These are phyloP conservation scores for Elasticomyces elasticus DNA, from an alignment of 495 filamentous ascomycete genomes.

Conservation along the genomic window DNA sequence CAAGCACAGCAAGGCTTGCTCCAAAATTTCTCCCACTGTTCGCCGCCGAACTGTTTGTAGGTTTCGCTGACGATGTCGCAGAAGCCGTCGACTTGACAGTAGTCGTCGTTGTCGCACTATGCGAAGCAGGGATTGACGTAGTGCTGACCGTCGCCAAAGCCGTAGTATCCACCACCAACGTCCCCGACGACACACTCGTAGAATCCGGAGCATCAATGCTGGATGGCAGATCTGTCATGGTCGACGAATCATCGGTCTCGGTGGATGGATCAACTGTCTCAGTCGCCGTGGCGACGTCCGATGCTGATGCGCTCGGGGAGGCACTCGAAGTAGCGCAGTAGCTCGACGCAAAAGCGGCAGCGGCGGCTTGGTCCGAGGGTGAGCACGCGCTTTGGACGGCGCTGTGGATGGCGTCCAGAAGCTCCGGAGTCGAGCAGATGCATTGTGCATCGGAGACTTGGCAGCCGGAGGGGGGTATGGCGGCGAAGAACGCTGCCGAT, in stretches of 20 bases:
- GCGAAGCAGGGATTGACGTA: background rate
- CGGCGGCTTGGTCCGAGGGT: slow-evolving; percentile 6
- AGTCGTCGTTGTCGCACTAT: background rate
- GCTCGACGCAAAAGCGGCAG: slow-evolving; percentile 10
- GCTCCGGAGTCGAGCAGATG: slow-evolving; percentile 12
- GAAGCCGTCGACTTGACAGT: background rate
- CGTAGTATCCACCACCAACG: slow-evolving; percentile 3
- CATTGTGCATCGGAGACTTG: slow-evolving; percentile 5
- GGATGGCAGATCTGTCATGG: background rate
- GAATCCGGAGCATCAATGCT: background rate
- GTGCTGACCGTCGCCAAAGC: slow-evolving; percentile 2
- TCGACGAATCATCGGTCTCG: background rate
- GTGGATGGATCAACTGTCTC: background rate
- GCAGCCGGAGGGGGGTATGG: slow-evolving; percentile 15
- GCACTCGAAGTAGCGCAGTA: slow-evolving; percentile 10
- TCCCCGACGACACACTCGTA: background rate
- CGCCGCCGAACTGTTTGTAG: background rate
- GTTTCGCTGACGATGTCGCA: background rate
- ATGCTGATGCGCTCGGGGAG: background rate
- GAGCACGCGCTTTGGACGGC: slow-evolving; percentile 8
- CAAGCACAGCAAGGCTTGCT: background rate
- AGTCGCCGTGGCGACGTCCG: background rate
- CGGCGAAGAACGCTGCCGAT: slow-evolving; percentile 8
- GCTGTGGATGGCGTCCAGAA: background rate
- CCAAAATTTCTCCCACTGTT: background rate